Evolutionary conservation across 2,329 filamentous ascomycete genomes (phyloP).

Genomic region (Aspergillus viridinutans): DNA sequence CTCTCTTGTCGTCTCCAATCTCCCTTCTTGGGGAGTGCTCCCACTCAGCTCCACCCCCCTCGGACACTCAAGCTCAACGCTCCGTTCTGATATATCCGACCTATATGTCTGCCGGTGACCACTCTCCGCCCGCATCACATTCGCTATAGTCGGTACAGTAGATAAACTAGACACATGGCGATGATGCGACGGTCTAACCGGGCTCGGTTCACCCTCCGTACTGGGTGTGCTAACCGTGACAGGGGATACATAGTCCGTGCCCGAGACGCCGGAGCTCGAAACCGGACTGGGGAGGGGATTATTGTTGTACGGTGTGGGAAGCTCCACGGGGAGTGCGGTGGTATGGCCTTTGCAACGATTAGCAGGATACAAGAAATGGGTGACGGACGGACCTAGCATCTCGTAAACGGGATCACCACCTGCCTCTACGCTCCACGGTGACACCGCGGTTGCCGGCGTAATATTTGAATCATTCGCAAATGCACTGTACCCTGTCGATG

Average conservation of each 20-base stretch:
- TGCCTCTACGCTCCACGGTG: constrained; percentile 1
- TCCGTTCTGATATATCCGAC: constrained; percentile 9
- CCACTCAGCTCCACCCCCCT: not conserved
- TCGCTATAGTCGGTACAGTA: constrained; percentile 4
- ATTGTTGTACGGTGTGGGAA: constrained; percentile 11
- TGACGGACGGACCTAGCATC: constrained; percentile 5
- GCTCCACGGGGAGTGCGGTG: constrained; percentile 4
- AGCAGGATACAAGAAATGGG: not conserved
- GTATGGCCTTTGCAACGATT: not conserved
- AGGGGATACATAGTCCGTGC: constrained; percentile 3
- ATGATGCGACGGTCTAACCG: constrained; percentile 1
- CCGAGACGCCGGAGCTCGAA: not conserved
- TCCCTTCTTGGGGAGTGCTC: not conserved
- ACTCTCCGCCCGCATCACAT: constrained; percentile 1
- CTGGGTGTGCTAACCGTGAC: constrained; percentile 2
- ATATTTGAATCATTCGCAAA: not conserved
- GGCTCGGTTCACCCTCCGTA: not conserved
- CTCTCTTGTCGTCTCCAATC: not conserved
- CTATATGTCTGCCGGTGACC: constrained; percentile 4
- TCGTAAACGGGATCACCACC: constrained; percentile 9
- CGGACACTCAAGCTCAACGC: constrained; percentile 5
- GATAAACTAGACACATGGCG: constrained; percentile 12
- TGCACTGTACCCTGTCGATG: not conserved
- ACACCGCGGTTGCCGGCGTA: not conserved
- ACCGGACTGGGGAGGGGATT: not conserved